Base-by-base conservation (phyloP, 208 protist species). In the Wallacemonas sp. region DNA sequence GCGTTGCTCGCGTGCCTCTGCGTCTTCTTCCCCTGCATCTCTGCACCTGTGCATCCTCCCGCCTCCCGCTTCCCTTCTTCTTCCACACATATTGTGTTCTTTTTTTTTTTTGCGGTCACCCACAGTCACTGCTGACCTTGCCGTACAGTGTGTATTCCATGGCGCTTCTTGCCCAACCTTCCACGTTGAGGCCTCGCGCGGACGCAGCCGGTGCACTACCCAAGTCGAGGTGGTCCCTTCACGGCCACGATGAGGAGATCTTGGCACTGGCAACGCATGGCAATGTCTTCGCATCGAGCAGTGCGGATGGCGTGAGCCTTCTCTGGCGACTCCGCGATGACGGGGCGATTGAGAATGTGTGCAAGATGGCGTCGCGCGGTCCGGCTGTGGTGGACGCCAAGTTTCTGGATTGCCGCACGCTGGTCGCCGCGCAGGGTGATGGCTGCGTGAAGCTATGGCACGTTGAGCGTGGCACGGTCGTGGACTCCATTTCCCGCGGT, bases 341-440 rank as follows among this genome's bases (percentile, higher is more conserved):
- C 16, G 22, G 26, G 55, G n/a, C 20, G 32, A 57, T 7, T 2
- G 75, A 84, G 61, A 81, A 93, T 67, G 85, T 91, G 36, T 81
- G 82, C 41, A 70, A 72, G 31, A 63, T 95, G 57, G 46, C 38
- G 28, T 91, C 79, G 1, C 77, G 75, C 3, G 86, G 90, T 22
- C 84, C 86, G 23, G 83, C 81, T 8, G 77, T 82, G 29, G 23
- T 91, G 18, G 82, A 91, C 61, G 48, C 70, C 3, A 68, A 70
- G 28, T 92, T 91, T 73, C 61, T 79, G n/a, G 55, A 29, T 23
- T 57, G 62, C 20, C 65, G 50, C 5, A 57, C 57, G 38, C 73
- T 95, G 39, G 81, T 80, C 22, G 67, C 72, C 28, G 87, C 90
- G 23, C 87, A 93, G 45, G 90, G 87, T 2, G 83, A 95, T 65